Evolutionary conservation across 768 basidiomycete species (phyloP), one percentile per base, ranked within the genome.

Genomic region (Naganishia vishniacii): DNA sequence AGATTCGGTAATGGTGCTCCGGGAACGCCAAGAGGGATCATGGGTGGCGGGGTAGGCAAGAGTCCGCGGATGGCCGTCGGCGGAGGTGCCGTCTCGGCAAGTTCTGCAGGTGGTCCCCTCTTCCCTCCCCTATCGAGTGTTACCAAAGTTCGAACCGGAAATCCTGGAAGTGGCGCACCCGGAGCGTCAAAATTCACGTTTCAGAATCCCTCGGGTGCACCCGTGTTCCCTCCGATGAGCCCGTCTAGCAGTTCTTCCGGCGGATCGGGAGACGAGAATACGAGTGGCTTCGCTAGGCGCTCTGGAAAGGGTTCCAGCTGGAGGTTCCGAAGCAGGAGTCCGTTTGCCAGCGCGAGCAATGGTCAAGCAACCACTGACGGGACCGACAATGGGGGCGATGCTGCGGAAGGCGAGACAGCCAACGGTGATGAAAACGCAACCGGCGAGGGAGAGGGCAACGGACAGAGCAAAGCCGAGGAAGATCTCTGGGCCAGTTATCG

Each of bases 61-160:
- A 56, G 53, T 13, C 53, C 53, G 3, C n/a, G 53, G 13, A 56
- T 56, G 53, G 53, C 20, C 7, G 34, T 26, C n/a, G 53, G 34
- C 7, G 34, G 8, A 15, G 34, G 18, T 23, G 20, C 32, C 3
- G 13, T 25, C 7, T 34, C 49, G 13, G 53, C 28, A 23, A n/a
- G 13, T 15, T 31, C 59, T 2, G 31, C 42, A 46, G 45, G 42
- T 5, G 59, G 26, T 45, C 53, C 63, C 1, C 15, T 42, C 16
- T 64, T 64, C 53, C 63, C 63, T 3, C 63, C 63, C 7, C 28
- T 64, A 41, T 64, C 63, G 29, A 64, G 63, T 29, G 41, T 44
- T 13, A 58, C 47, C 53, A 49, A 56, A 25, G 45, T 44, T 3
- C 62, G 62, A 25, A 6, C 29, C 15, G 32, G 23, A 25, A 6